phyloP scores from a whole-genome alignment of 2,329 filamentous ascomycete genomes.

The Aspergillus cejpii region DNA sequence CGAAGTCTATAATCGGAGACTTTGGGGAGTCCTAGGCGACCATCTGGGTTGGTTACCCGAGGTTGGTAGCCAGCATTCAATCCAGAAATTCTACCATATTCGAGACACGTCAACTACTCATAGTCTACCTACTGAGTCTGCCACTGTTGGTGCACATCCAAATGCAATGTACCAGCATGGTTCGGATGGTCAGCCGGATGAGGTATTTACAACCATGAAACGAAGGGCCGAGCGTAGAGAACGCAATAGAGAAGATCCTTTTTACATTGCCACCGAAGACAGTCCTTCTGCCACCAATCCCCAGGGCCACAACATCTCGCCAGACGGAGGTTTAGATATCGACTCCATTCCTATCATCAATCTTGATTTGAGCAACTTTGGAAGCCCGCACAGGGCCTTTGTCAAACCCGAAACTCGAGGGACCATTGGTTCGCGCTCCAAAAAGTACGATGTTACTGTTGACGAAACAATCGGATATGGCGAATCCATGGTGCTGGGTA shows the following conservation, averaged over 20 bases:
- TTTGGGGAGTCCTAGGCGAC: conserved; percentile 57
- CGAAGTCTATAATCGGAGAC: conserved; percentile 68
- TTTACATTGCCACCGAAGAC: conserved; percentile 66
- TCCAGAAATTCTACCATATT: conserved; percentile 37
- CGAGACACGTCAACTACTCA: conserved; percentile 20
- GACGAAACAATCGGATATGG: conserved; percentile 62
- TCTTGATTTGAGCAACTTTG: conserved; percentile 63
- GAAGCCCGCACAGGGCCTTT: conserved; percentile 11
- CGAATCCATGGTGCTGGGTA: conserved; percentile 37
- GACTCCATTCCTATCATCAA: conserved; percentile 96
- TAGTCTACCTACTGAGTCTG: conserved; percentile 19
- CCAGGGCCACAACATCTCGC: conserved; percentile 62
- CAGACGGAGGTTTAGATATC: conserved; percentile 76
- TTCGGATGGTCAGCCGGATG: conserved; percentile 47
- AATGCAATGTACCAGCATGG: conserved; percentile 35
- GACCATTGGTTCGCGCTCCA: conserved; percentile 42
- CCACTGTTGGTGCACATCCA: conserved; percentile 17
- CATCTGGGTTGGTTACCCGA: conserved; percentile 49
- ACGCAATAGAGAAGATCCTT: conserved; percentile 86
- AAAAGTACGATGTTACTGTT: conserved; percentile 60
- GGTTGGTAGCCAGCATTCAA: conserved; percentile 41
- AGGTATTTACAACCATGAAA: conserved; percentile 65
- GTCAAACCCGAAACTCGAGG: conserved; percentile 21
- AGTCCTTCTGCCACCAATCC: conserved; percentile 50
- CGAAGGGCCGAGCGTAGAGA: conserved; percentile 71